Percentiles rank a stretch among this genome's conserved stretches.
These are phyloP conservation scores for Cercospora citrullina DNA, from an alignment of 2,329 filamentous ascomycete species.

Conservation along the genomic window DNA sequence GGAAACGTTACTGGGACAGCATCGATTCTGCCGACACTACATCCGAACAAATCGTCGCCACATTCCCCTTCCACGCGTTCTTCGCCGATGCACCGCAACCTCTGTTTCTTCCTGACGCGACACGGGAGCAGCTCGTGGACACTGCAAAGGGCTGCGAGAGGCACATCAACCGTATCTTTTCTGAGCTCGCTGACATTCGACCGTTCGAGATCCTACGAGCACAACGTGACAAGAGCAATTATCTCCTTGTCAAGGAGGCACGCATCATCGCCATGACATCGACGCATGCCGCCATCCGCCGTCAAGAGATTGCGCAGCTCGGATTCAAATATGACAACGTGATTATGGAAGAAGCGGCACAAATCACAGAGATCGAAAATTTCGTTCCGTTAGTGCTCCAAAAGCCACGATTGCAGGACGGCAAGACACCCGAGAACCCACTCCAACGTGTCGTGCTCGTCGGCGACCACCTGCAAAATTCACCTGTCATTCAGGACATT, in stretches of 20 bases:
- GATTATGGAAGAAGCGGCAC: constrained; percentile 96
- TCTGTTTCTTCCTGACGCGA: constrained; percentile 68
- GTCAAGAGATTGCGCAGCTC: constrained; percentile 84
- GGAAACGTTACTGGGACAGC: constrained; percentile 78
- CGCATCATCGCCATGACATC: constrained; percentile 98
- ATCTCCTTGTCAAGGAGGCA: constrained; percentile 92
- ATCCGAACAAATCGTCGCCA: constrained; percentile 60
- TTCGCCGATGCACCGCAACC: constrained; percentile 86
- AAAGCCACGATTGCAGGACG: constrained; percentile 46
- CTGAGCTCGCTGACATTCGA: constrained; percentile 85
- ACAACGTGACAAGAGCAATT: constrained; percentile 91
- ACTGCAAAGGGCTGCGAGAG: constrained; percentile 81
- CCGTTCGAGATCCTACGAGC: constrained; percentile 92
- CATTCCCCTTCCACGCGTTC: constrained; percentile 85
- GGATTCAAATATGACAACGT: constrained; percentile 98
- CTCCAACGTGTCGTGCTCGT: constrained; percentile 88
- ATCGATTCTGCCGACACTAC: constrained; percentile 53
- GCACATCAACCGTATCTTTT: constrained; percentile 87
- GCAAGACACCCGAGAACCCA: constrained; percentile 59
- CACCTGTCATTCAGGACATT: constrained; percentile 89
- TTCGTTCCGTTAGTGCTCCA: constrained; percentile 96
- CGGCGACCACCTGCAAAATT: constrained; percentile 95
- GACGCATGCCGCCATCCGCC: constrained; percentile 92
- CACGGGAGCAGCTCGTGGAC: constrained; percentile 69
- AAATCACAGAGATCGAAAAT: constrained; percentile 95